Percentiles rank a stretch among this genome's conserved stretches.
Evolutionary conservation across 106 monocot genomes (phyloP).

Genomic region (Alisma plantagoaquatica): DNA sequence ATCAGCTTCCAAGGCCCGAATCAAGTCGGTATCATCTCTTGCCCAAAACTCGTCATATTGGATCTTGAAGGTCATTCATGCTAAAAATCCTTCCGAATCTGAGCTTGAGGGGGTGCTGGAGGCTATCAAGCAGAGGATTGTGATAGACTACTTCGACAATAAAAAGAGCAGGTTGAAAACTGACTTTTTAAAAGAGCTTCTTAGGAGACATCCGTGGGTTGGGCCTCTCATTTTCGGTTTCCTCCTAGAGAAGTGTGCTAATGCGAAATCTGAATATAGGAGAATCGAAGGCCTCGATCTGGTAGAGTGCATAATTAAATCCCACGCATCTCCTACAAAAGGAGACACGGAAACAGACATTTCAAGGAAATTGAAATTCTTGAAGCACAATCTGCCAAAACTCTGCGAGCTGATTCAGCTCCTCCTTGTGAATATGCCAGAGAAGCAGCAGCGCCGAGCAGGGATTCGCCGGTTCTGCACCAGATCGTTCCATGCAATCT

Average conservation of each 20-base stretch:
- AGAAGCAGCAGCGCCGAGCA: conserved; percentile 59
- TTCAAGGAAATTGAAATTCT: conserved; percentile 30
- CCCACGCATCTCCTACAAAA: conserved; percentile 16
- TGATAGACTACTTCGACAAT: conserved; percentile 60
- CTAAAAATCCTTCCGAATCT: conserved; percentile 33
- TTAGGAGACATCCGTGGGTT: conserved; percentile 61
- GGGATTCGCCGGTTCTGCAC: conserved; percentile 58
- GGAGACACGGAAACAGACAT: conserved; percentile 20
- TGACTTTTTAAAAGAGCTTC: conserved; percentile 68
- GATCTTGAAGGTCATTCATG: conserved; percentile 67
- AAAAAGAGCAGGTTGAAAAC: conserved; percentile 69
- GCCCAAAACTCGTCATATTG: conserved; percentile 71
- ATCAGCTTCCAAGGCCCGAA: conserved; percentile 55
- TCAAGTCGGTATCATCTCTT: conserved; percentile 40
- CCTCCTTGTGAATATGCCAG: conserved; percentile 41
- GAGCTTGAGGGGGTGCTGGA: conserved; percentile 38
- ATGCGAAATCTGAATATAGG: conserved; percentile 66
- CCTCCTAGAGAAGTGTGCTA: conserved; percentile 53
- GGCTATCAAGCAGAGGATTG: conserved; percentile 19
- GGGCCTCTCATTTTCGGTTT: conserved; percentile 45
- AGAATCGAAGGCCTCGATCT: conserved; percentile 55
- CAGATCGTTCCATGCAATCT: conserved; percentile 33
- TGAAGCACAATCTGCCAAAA: conserved; percentile 42
- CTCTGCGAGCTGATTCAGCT: conserved; percentile 47
- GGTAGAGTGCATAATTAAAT: conserved; percentile 52